phyloP scores from a whole-genome alignment of 208 protist species.

The Trypanosomatidae sp. region DNA sequence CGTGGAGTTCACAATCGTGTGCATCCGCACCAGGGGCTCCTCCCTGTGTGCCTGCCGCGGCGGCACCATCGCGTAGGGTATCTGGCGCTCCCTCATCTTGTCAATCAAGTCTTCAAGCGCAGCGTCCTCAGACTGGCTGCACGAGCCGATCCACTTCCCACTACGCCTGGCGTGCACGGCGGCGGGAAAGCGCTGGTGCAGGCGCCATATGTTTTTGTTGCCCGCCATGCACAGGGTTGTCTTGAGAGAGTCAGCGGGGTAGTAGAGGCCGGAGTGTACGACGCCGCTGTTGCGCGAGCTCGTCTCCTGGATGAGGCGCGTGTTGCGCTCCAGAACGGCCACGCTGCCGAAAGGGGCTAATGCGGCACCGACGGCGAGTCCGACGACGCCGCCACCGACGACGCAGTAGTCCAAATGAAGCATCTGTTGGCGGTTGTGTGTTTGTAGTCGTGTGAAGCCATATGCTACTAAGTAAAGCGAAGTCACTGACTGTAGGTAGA shows the following conservation, averaged over 20 bases:
- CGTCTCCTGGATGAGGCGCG: conserved; percentile 36
- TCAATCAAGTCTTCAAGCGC: conserved; percentile 20
- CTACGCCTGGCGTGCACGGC: conserved; percentile 17
- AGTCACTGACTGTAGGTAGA: no score
- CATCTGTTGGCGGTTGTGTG: no score
- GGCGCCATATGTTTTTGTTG: conserved; percentile 39
- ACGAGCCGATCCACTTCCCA: conserved; percentile 56
- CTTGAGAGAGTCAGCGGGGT: conserved; percentile 41
- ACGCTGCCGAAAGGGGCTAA: conserved; percentile 36
- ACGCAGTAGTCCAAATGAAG: conserved; percentile 31
- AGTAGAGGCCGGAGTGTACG: conserved; percentile 57
- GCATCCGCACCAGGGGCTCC: conserved; percentile 41
- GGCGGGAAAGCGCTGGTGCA: conserved; percentile 21
- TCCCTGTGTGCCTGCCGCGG: conserved; percentile 8
- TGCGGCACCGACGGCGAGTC: conserved; percentile 37
- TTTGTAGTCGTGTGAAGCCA: no score
- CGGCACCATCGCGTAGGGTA: conserved; percentile 28
- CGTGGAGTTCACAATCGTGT: conserved; percentile 33
- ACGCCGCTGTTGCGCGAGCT: conserved; percentile 47
- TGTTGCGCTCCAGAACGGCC: conserved; percentile 17
- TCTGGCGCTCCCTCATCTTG: conserved; percentile 28
- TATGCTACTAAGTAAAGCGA: no score
- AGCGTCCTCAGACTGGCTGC: conserved; percentile 12
- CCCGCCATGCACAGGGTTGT: conserved; percentile 37
- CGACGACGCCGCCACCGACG: conserved; percentile 36